Conservation (phyloP, 176 grass and related monocot genomes). For the Musa acuminata region DNA sequence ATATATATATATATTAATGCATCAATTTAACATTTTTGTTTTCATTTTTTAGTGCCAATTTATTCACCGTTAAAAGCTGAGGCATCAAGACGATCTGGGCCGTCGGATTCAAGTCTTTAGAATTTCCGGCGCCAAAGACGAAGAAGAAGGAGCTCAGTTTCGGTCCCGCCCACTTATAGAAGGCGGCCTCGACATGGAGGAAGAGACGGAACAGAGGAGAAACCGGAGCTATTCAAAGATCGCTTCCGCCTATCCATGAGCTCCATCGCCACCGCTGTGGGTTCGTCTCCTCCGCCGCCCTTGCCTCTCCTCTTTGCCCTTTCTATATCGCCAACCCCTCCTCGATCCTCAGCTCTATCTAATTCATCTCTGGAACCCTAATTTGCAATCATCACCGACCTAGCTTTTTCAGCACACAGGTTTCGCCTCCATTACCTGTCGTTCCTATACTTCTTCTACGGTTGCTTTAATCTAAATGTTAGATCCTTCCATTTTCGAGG, state of each 20-base stretch:
- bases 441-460: no score
- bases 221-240: constrained; percentile 41
- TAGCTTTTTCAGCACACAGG: no score
- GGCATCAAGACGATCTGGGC: not conserved
- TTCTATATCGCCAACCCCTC: not conserved
- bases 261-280: constrained; percentile 33
- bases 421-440: no score
- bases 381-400: no score
- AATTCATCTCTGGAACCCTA: not conserved
- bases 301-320: not conserved
- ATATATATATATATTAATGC: no score
- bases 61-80: not conserved
- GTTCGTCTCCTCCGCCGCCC: constrained; percentile 21
- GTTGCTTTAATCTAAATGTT: no score
- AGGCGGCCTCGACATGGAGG: constrained; percentile 24
- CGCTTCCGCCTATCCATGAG: constrained; percentile 60
- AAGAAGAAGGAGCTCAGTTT: no score
- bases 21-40: no score
- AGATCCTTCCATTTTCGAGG: no score
- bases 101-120: not conserved
- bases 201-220: constrained; percentile 32
- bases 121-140: not conserved
- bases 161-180: no score
- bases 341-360: not conserved
- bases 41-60: not conserved